Evolutionary conservation across 1,284 basidiomycete species (phyloP), one percentile per base, ranked within the genome.

Genomic region (Irpex lacteus): DNA sequence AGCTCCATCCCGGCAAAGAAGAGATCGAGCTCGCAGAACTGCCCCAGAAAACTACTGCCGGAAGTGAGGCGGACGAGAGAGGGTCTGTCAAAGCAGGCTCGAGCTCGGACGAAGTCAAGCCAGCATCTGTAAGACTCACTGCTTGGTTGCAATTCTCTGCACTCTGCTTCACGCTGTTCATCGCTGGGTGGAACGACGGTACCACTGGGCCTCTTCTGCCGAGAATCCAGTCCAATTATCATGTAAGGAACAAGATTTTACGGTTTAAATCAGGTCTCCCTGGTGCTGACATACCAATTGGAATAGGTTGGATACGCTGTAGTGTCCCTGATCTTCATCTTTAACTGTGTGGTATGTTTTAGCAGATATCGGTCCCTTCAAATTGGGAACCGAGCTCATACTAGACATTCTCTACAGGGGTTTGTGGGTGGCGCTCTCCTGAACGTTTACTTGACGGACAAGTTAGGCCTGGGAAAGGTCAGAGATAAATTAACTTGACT

Each of bases 161-260:
- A 0, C 69, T 82, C 9, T 81, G 78, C 67, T 81, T 73, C 70
- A 69, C 74, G n/a, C 68, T 81, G 26, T 81, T 81, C 59, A 67
- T 86, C 11, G 75, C 77, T 3, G 87, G 87, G 5, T 88, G 86
- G 85, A 88, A 86, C 70, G 87, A 88, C 70, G 82, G 82, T 1
- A 81, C 82, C 9, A 81, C 82, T n/a, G 87, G 86, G 0, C 85
- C 87, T 2, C 73, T 89, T 13, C 72, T 89, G 0, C 87, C 85
- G n/a, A 76, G 78, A 2, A 81, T 89, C 13, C 85, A 87, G 68
- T 71, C 71, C 0, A 74, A 82, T 61, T 89, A 88, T 68, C 69
- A 80, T 62, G 82, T 49, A 74, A 69, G 40, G 32, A 9, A 18
- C 11, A n/a, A 11, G 8, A 21, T 32, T 19, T 26, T 50, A 57